These are phyloP conservation scores for Cudoniella acicularis DNA, from an alignment of 495 filamentous ascomycete species.

Conservation along the genomic window DNA sequence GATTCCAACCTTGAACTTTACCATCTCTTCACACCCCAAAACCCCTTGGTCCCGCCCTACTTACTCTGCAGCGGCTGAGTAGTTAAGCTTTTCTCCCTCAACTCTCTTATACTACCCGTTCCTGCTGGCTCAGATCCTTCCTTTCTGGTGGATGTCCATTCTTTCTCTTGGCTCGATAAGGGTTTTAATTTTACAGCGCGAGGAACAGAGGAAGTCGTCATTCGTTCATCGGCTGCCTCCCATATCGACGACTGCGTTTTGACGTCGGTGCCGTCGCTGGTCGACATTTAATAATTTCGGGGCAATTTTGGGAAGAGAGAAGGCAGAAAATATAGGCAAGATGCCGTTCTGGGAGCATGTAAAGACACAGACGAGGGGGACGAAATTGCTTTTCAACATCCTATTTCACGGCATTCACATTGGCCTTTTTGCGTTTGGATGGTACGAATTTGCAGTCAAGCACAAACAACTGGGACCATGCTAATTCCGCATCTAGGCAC, in stretches of 20 bases:
- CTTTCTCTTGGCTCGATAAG: slow-evolving; percentile 17
- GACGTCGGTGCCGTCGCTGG: slow-evolving; percentile 42
- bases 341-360: slow-evolving; percentile 15
- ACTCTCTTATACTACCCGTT: slow-evolving; percentile 37
- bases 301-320: neutral
- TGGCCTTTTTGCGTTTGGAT: slow-evolving; percentile 80
- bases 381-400: slow-evolving; percentile 75
- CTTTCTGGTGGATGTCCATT: slow-evolving; percentile 36
- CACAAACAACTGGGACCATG: neutral
- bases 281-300: slow-evolving; percentile 36
- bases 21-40: neutral
- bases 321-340: neutral
- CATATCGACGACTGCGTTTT: slow-evolving; percentile 15
- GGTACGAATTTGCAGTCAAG: slow-evolving; percentile 51
- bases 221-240: slow-evolving; percentile 15
- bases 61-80: slow-evolving; percentile 16
- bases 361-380: slow-evolving; percentile 59
- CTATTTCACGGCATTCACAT: slow-evolving; percentile 84
- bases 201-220: slow-evolving; percentile 6
- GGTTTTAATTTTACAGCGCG: slow-evolving; percentile 12
- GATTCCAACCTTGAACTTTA: neutral
- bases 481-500: slow-evolving; percentile 54
- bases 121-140: slow-evolving; percentile 59
- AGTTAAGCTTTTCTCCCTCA: slow-evolving; percentile 36
- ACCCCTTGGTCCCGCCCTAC: slow-evolving; percentile 12